Evolutionary conservation across 2,329 filamentous ascomycete species (phyloP), one percentile per base, ranked within the genome.

Genomic region (Colletotrichum caudatum): DNA sequence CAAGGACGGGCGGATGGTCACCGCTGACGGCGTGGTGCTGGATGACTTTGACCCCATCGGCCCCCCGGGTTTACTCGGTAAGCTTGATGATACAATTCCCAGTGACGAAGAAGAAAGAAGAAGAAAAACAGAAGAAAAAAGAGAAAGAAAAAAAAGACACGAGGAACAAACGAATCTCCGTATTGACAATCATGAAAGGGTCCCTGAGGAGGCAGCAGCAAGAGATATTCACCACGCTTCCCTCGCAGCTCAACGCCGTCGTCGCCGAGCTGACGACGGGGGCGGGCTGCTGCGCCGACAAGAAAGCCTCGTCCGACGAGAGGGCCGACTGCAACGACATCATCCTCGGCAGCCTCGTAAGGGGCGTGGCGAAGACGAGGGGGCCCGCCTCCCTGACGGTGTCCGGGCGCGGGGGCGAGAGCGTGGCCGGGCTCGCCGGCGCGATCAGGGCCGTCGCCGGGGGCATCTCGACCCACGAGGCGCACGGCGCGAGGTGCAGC

Each of bases 271-370:
- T 69, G 7, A 58, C 44, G 20, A 20, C 51, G 3, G 61, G 51
- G 4, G 51, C 44, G 0, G 61, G 53, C 12, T 59, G 66, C 26
- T 64, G 66, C 12, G 44, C 53, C 20, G 41, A 69, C 54, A n/a
- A 57, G 20, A 35, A 39, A 11, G 59, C 29, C 11, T 37, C 29
- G 63, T 12, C 18, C 9, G 37, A 44, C 26, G 48, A 26, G 2
- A 70, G 41, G 48, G 41, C 56, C 5, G 44, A 54, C 3, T 66
- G 63, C 41, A 61, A 70, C 33, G n/a, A 57, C 23, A 44, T 70
- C 5, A 61, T 70, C 18, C 56, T 71, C 2, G 68, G 68, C 3
- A 71, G 51, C 3, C 18, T 71, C 2, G 7, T 63, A 1, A 51
- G 44, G 5, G 23, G n/a, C 0, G 68, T 68, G 68, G 58, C 51